phyloP scores from a whole-genome alignment of 2,329 filamentous ascomycete genomes.

The Fusarium albosuccineum region DNA sequence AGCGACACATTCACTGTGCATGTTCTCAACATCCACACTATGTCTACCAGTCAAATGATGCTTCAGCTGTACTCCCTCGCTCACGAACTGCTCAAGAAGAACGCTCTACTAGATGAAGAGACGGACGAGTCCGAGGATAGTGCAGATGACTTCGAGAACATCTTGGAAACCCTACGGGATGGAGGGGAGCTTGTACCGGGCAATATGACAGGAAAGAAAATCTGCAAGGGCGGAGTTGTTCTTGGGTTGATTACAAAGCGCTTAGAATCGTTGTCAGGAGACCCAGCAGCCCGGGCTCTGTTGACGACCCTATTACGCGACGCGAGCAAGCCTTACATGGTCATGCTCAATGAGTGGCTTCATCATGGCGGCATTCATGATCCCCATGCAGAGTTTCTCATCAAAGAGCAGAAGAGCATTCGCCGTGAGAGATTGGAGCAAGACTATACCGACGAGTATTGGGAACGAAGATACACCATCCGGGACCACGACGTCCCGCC shows the following conservation, averaged over 20 bases:
- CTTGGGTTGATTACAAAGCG: conserved; percentile 87
- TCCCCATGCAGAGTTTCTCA: conserved; percentile 91
- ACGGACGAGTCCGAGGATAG: conserved; percentile 79
- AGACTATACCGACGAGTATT: conserved; percentile 99
- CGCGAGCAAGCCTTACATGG: conserved; percentile 94
- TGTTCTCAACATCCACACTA: conserved; percentile 90
- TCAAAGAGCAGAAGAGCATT: conserved; percentile 97
- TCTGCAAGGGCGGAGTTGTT: conserved; percentile 98
- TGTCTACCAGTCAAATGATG: conserved; percentile 92
- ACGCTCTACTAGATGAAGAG: conserved; percentile 87
- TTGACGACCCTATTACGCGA: conserved; percentile 87
- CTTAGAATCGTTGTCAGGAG: conserved; percentile 90
- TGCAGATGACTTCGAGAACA: conserved; percentile 89
- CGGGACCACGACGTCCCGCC: conserved; percentile 92
- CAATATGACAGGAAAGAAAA: conserved; percentile 86
- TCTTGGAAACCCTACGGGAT: conserved; percentile 89
- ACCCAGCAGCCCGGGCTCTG: conserved; percentile 86
- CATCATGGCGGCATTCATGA: conserved; percentile 97
- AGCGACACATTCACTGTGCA: conserved; percentile 92
- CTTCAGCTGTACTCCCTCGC: conserved; percentile 89
- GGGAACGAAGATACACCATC: conserved; percentile 97
- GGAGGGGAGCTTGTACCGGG: conserved; percentile 85
- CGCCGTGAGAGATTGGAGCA: conserved; percentile 90
- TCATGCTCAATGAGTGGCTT: conserved; percentile 98
- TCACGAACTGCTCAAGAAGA: conserved; percentile 88